These are phyloP conservation scores for Curvularia eragrostidis DNA, from an alignment of 2,329 filamentous ascomycete species.

Conservation along the genomic window DNA sequence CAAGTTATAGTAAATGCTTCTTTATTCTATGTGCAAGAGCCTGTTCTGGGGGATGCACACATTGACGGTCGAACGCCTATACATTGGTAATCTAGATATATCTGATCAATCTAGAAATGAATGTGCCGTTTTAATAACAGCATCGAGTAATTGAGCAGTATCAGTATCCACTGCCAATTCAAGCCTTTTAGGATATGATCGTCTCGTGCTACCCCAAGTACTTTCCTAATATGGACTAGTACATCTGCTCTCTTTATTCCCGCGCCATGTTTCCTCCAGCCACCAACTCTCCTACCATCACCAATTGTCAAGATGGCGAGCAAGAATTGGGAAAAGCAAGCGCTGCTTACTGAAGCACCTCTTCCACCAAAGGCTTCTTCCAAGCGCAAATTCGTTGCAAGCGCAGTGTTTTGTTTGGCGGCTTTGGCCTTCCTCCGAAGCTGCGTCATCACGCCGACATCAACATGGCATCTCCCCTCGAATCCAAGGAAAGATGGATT, in stretches of 20 bases:
- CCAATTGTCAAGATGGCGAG: slow-evolving; percentile 18
- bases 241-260: slow-evolving; percentile 11
- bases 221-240: slow-evolving; percentile 18
- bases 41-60: too few relatives aligned
- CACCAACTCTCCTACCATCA: slow-evolving; percentile 3
- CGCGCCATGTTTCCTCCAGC: slow-evolving; percentile 1
- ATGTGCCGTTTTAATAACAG: not conserved
- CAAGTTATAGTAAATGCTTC: not conserved
- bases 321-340: slow-evolving; percentile 20
- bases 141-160: not conserved
- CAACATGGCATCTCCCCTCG: slow-evolving; percentile 21
- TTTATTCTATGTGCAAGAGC: not conserved
- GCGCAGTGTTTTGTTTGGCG: slow-evolving; percentile 9
- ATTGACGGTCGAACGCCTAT: too few relatives aligned
- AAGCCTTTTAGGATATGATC: not conserved
- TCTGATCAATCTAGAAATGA: not conserved
- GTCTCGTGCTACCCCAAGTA: not conserved
- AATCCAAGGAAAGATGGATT: not conserved
- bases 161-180: not conserved
- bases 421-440: slow-evolving; percentile 8
- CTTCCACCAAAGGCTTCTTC: not conserved
- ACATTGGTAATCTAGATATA: not conserved
- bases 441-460: slow-evolving; percentile 22
- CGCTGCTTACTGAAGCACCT: not conserved
- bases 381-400: slow-evolving; percentile 10